Conservation (phyloP, 2,329 filamentous ascomycete species). For the Chrysoporthe puriensis region DNA sequence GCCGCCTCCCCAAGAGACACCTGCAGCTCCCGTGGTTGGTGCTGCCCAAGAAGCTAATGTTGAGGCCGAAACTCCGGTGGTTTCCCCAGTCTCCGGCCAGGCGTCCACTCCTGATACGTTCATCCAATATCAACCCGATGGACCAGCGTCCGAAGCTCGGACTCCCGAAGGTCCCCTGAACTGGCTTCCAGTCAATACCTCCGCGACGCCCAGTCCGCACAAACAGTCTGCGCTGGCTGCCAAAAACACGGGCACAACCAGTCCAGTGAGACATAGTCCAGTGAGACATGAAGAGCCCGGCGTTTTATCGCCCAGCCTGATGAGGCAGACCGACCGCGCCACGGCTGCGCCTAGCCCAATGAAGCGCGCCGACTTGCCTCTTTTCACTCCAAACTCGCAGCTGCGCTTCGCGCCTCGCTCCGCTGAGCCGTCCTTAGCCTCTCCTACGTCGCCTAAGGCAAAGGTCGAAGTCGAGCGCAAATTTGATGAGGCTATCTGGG, state of each 20-base stretch:
- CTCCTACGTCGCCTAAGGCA: slow-evolving; percentile 6
- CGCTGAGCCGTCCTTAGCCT: slow-evolving; percentile 8
- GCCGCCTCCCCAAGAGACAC: slow-evolving; percentile 6
- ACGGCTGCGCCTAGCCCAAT: slow-evolving; percentile 42
- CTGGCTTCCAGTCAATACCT: slow-evolving; percentile 56
- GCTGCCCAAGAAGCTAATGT: neutral
- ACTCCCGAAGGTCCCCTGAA: slow-evolving; percentile 47
- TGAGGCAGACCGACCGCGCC: slow-evolving; percentile 14
- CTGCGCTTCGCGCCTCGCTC: slow-evolving; percentile 51
- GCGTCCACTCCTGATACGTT: slow-evolving; percentile 46
- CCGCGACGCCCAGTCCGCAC: slow-evolving; percentile 36
- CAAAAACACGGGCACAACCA: neutral
- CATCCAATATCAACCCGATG: slow-evolving; percentile 60
- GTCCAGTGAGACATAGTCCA: slow-evolving; percentile 15
- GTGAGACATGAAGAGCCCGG: slow-evolving; percentile 10
- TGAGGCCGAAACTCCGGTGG: slow-evolving; percentile 8
- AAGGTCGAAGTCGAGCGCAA: slow-evolving; percentile 26
- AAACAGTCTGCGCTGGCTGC: slow-evolving; percentile 1
- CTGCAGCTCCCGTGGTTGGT: neutral
- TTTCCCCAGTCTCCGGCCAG: slow-evolving; percentile 19
- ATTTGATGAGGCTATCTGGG: slow-evolving; percentile 36
- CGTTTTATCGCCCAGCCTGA: slow-evolving; percentile 18
- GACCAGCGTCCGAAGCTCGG: slow-evolving; percentile 46
- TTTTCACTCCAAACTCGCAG: slow-evolving; percentile 47
- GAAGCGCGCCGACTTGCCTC: slow-evolving; percentile 43